These are phyloP conservation scores for Trichoderma reesei DNA, from an alignment of 495 filamentous ascomycete species.

Conservation along the genomic window DNA sequence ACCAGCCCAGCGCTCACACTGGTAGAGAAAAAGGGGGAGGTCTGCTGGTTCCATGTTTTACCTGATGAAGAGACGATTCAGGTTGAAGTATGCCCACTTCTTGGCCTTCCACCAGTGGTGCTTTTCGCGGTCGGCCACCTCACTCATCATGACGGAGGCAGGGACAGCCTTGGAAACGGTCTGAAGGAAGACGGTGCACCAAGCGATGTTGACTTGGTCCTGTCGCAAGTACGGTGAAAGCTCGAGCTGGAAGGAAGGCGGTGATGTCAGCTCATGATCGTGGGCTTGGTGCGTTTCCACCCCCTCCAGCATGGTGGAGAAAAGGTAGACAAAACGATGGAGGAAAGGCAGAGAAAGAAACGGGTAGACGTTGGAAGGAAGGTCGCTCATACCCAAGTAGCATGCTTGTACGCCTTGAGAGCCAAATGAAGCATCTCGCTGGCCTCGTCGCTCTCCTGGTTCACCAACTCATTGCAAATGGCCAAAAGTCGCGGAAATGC, in stretches of 20 bases:
- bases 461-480: constrained; percentile 79
- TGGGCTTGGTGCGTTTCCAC: not conserved
- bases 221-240: constrained; percentile 65
- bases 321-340: not conserved
- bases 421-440: constrained; percentile 93
- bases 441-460: constrained; percentile 83
- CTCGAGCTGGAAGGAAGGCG: constrained; percentile 53
- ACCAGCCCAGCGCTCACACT: too few species aligned
- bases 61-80: constrained; percentile 92
- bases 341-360: not conserved
- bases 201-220: constrained; percentile 76
- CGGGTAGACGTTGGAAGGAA: too few species aligned
- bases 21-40: not conserved
- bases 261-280: not conserved
- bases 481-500: constrained; percentile 83
- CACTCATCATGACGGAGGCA: constrained; percentile 65
- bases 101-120: constrained; percentile 99
- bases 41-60: constrained; percentile 31
- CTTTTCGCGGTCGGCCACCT: constrained; percentile 74
- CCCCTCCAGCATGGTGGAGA: not conserved
- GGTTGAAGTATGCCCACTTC: constrained; percentile 97
- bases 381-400: constrained; percentile 69
- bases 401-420: constrained; percentile 94
- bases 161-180: constrained; percentile 82
- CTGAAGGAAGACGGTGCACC: constrained; percentile 88